These are phyloP conservation scores for Xylaria palmicola DNA, from an alignment of 495 filamentous ascomycete species.

Conservation along the genomic window DNA sequence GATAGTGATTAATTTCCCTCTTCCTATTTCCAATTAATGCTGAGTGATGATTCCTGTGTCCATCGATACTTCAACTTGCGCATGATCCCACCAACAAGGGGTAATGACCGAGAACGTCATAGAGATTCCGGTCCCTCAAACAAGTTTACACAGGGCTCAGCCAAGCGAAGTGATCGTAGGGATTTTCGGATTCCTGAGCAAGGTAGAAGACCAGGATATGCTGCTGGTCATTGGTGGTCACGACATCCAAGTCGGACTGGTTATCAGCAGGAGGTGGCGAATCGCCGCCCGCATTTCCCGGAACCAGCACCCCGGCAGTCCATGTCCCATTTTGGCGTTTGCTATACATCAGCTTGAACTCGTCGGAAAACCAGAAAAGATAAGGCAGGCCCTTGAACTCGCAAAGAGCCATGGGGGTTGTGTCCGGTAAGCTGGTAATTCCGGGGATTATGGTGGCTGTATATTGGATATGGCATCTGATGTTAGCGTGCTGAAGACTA, in stretches of 20 bases:
- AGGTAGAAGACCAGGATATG: not conserved
- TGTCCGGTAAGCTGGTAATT: not conserved
- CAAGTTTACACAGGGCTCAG: not conserved
- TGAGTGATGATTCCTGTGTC: not conserved
- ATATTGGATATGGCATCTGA: not conserved
- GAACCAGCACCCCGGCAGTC: not conserved
- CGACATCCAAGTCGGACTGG: not conserved
- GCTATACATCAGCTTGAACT: not conserved
- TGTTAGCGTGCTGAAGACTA: not conserved
- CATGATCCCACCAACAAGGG: not conserved
- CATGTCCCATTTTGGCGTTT: not conserved
- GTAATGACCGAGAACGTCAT: not conserved
- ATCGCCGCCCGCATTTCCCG: not conserved
- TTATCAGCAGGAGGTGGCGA: not conserved
- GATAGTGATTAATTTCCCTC: not conserved
- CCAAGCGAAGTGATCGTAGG: not conserved
- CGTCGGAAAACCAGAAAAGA: not conserved
- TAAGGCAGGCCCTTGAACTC: not conserved
- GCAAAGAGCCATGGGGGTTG: not conserved
- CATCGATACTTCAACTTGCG: not conserved
- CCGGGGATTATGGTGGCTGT: not conserved
- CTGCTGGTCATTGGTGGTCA: not conserved
- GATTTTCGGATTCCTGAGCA: not conserved
- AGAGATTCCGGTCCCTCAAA: not conserved
- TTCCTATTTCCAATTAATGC: not conserved